Evolutionary conservation across 2,329 filamentous ascomycete genomes (phyloP), one percentile per base, ranked within the genome.

Genomic region (Aspergillus pseudoterreus): DNA sequence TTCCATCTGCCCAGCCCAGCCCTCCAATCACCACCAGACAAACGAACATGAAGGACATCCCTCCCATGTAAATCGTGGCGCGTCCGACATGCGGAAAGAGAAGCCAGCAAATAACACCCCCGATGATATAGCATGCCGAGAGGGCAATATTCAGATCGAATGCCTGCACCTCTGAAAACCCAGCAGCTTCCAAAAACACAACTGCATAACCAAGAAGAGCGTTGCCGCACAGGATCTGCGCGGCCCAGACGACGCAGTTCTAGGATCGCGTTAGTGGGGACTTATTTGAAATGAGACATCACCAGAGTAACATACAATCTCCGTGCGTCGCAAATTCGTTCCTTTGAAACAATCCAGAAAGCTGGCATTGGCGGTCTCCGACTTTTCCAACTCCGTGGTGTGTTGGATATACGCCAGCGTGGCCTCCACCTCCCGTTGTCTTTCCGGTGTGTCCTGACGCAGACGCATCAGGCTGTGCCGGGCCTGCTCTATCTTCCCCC

Each of bases 361-460:
- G 43, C 78, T 83, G 2, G 87, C 82, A 27, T 88, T 88, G 5
- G 75, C 73, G 2, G 87, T 89, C 44, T 88, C 86, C 67, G 82
- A 73, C 66, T 88, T 80, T 67, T 95, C 90, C 10, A 94, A 75
- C 1, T 86, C 85, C 1, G 86, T 90, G 1, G 90, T 95, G 66
- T 92, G 87, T 1, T 88, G 82, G 85, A 95, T 95, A 87, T 94
- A 92, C 62, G 87, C 86, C 61, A 92, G 90, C 54, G 85, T 79
- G 2, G 83, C 85, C 56, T 88, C 84, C 4, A 61, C 56, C 21
- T 50, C 43, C 0, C 47, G 38, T 22, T 52, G 47, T 14, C 35
- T 39, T 3, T 46, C 43, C 9, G 47, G 49, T 14, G 48, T 50
- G 24, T 46, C 27, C 19, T 38, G 39, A 9, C 45, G 45, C 6